A percentile compares a stretch with the other conserved stretches of the same genome.
phyloP scores from a whole-genome alignment of 768 basidiomycete genomes.

The Lanmaoa pseudosensibilis region DNA sequence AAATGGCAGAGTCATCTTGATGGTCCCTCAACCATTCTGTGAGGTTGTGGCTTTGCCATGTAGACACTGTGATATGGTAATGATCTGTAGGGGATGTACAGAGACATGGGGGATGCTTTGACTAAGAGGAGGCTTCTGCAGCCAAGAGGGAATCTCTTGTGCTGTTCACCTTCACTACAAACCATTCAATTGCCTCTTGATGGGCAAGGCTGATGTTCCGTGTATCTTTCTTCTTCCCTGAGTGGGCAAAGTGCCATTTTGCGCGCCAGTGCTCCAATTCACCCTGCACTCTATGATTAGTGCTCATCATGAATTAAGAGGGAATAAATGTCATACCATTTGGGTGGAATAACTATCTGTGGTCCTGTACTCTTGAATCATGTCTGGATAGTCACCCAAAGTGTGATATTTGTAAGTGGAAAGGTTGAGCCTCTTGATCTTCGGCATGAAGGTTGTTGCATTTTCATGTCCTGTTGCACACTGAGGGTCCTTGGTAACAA shows the following conservation, averaged over 20 bases:
- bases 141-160: not conserved
- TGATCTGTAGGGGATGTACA: not conserved
- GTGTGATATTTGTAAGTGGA: constrained; percentile 19
- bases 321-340: not conserved
- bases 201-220: not conserved
- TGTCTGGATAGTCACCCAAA: constrained; percentile 12
- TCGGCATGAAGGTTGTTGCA: not conserved
- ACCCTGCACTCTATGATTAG: constrained; percentile 23
- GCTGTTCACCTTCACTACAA: not conserved
- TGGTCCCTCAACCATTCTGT: not conserved
- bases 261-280: constrained; percentile 37
- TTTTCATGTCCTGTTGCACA: not conserved
- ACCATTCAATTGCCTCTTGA: not conserved
- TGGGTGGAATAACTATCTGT: constrained; percentile 40
- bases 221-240: not conserved
- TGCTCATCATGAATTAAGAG: too few relatives aligned
- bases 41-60: not conserved
- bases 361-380: constrained; percentile 27
- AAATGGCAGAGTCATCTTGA: not conserved
- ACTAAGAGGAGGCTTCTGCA: not conserved
- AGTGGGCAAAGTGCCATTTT: constrained; percentile 35
- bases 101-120: not conserved
- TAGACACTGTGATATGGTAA: not conserved
- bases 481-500: not conserved
- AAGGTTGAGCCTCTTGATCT: constrained; percentile 13